These are phyloP conservation scores for Gossypium trilobum DNA, from an alignment of 441 rosid genomes.

Conservation along the genomic window DNA sequence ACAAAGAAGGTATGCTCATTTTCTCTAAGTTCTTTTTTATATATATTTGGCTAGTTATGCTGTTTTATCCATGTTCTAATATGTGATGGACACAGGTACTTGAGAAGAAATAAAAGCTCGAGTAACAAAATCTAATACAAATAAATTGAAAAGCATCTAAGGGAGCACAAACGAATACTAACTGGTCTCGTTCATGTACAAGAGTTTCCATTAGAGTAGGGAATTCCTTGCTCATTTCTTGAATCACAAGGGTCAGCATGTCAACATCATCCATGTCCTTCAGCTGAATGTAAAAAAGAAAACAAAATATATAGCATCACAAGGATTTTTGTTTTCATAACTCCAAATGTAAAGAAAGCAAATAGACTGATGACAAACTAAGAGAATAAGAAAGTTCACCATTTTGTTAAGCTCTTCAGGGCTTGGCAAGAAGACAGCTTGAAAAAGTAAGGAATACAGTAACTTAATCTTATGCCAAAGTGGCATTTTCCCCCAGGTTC, in stretches of 20 bases:
- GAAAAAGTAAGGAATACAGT: slow-evolving; percentile 57
- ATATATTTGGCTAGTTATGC: not conserved
- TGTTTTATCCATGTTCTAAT: not conserved
- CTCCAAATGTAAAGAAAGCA: not conserved
- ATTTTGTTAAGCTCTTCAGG: slow-evolving; percentile 75
- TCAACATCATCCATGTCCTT: slow-evolving; percentile 60
- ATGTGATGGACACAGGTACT: not conserved
- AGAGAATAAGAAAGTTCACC: slow-evolving; percentile 34
- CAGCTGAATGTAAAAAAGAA: slow-evolving; percentile 28
- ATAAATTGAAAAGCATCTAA: not conserved
- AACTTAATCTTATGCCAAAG: slow-evolving; percentile 84
- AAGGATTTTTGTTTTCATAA: not conserved
- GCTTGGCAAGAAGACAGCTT: slow-evolving; percentile 75
- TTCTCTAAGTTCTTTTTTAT: not conserved
- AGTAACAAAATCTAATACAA: not conserved
- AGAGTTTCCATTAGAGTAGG: slow-evolving; percentile 72
- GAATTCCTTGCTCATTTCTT: slow-evolving; percentile 85
- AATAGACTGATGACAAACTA: not conserved
- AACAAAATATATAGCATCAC: not conserved
- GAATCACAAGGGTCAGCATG: slow-evolving; percentile 60
- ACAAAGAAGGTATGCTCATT: not conserved
- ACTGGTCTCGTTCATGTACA: slow-evolving; percentile 91
- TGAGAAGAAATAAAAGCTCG: not conserved
- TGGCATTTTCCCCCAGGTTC: slow-evolving; percentile 91
- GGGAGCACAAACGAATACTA: slow-evolving; percentile 26